Evolutionary conservation across 2,329 filamentous ascomycete species (phyloP), one percentile per base, ranked within the genome.

Genomic region (Trichoderma aggressivum): DNA sequence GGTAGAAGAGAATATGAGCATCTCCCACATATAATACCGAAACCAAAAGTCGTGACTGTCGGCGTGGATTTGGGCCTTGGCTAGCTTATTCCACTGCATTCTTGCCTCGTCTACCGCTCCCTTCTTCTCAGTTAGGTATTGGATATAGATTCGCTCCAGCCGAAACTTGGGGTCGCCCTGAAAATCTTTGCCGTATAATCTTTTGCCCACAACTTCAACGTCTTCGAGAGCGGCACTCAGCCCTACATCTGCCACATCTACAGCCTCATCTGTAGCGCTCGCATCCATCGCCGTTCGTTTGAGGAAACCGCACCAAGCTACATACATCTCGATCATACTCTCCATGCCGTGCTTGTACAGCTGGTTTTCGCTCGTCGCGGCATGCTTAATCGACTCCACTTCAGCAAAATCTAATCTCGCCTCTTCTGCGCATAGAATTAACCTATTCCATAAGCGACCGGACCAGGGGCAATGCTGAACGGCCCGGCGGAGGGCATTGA

Each of bases 391-490:
- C 53, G 90, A 87, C 76, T 97, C 93, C 66, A 98, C 93, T 63
- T 93, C 91, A 28, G 91, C 85, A 76, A 97, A 97, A 0, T 91
- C 86, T 73, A 91, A 87, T 39, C 88, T 88, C 72, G 93, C 91
- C 59, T 93, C 89, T 81, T 98, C 96, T 4, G 94, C 92, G 24
- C 90, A 91, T 66, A 98, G 82, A 30, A 99, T 91, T 74, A 94
- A 94, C 74, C 95, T 90, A 7, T 93, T 93, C 96, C 96, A 99
- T 7, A 99, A 86, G 32, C 89, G 87, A 18, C 96, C 96, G 7
- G 94, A 97, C 92, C 94, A 97, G 2, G 96, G 94, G 76, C 95
- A 97, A 80, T 98, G 96, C 56, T 91, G 88, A 11, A 94, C 96
- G 14, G 94, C 94, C 74, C 94, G 89, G 76, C 94, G 90, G 3